phyloP scores from a whole-genome alignment of 78 protist genomes.

The Guillardia theta region DNA sequence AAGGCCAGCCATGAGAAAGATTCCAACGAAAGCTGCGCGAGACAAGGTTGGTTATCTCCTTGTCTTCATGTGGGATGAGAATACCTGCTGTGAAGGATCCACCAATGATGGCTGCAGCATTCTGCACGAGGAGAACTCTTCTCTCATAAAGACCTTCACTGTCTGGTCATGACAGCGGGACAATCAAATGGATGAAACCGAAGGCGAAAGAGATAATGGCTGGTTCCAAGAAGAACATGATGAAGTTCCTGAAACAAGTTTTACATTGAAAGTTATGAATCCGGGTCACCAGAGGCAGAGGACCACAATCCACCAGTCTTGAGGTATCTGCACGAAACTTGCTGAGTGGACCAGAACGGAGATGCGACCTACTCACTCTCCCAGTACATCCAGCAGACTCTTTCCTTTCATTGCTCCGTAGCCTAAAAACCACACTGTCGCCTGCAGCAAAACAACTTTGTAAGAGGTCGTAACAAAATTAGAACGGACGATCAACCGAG shows the following conservation, averaged over 20 bases:
- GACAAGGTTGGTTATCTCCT: too few relatives aligned
- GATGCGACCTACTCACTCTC: too few relatives aligned
- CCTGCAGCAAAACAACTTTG: too few relatives aligned
- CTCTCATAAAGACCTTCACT: not conserved
- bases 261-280: not conserved
- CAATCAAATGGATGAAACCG: not conserved
- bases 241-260: not conserved
- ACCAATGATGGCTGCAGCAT: not conserved
- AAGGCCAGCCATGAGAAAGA: not conserved
- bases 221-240: constrained; percentile 12
- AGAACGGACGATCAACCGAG: not conserved
- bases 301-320: too few relatives aligned
- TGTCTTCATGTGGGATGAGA: too few relatives aligned
- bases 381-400: not conserved
- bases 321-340: not conserved
- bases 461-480: too few relatives aligned
- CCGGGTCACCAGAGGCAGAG: too few relatives aligned
- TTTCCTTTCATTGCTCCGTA: not conserved
- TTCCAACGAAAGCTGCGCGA: not conserved
- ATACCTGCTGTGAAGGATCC: too few relatives aligned
- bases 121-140: not conserved
- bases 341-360: not conserved
- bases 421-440: not conserved
- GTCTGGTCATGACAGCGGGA: not conserved
- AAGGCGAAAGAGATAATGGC: constrained; percentile 11